phyloP scores from a whole-genome alignment of 2,329 filamentous ascomycete species.

The Pseudogymnoascus sp. region DNA sequence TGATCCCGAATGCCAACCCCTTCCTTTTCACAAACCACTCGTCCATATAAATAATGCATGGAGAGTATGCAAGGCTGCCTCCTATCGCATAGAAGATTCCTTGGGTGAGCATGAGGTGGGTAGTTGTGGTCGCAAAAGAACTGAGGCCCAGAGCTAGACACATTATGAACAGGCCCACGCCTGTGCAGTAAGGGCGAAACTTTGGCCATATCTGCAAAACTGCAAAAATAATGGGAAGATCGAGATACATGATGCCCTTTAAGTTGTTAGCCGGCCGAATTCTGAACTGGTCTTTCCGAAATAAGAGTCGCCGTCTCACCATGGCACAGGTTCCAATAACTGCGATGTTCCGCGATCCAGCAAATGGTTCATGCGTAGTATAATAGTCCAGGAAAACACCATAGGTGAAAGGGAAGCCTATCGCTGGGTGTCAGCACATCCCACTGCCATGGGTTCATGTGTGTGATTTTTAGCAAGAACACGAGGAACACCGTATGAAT shows the following conservation, averaged over 20 bases:
- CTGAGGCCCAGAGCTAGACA: conserved; percentile 42
- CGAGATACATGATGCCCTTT: conserved; percentile 48
- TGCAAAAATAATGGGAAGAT: conserved; percentile 41
- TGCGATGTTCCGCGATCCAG: conserved; percentile 44
- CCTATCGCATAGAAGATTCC: conserved; percentile 54
- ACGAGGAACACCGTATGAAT: conserved; percentile 59
- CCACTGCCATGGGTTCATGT: neutral
- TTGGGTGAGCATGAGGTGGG: conserved; percentile 51
- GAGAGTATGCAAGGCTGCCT: conserved; percentile 46
- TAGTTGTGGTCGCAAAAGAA: conserved; percentile 46
- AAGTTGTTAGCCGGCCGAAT: conserved; percentile 17
- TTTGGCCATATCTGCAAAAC: conserved; percentile 32
- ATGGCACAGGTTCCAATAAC: conserved; percentile 50
- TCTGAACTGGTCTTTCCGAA: conserved; percentile 26
- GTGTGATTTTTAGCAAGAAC: conserved; percentile 56
- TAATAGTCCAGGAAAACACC: conserved; percentile 68
- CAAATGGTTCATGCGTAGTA: conserved; percentile 50
- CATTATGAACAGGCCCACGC: conserved; percentile 33
- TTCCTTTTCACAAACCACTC: conserved; percentile 55
- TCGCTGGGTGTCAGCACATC: neutral
- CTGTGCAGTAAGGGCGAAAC: conserved; percentile 34
- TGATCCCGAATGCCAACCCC: conserved; percentile 55
- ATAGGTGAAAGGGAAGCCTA: conserved; percentile 61
- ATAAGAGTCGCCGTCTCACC: conserved; percentile 36
- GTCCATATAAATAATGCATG: conserved; percentile 51